Conservation (phyloP, 208 protist genomes). For the Trypanosoma cruzi region DNA sequence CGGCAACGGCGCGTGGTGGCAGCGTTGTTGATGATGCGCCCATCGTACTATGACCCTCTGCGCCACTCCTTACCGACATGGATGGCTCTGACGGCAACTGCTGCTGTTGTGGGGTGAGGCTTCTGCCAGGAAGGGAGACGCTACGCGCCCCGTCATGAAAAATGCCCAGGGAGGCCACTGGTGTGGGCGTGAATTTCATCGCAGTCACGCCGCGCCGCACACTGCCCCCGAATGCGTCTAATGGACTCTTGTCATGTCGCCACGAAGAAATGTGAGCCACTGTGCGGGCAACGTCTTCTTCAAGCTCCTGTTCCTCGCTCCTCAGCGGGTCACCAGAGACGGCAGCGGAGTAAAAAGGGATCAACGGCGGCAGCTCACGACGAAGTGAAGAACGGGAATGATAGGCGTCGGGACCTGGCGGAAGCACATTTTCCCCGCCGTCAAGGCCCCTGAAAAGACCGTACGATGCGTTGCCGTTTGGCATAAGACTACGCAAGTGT, state of each 20-base stretch:
- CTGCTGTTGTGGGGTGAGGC: neutral
- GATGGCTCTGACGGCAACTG: neutral
- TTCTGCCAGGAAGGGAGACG: neutral
- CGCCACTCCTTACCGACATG: neutral
- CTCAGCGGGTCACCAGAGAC: conserved; percentile 8
- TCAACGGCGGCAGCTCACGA: neutral
- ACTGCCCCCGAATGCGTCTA: conserved; percentile 4
- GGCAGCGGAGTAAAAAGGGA: neutral
- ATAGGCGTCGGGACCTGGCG: neutral
- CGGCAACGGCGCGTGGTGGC: neutral
- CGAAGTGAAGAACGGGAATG: neutral
- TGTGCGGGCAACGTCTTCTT: conserved; percentile 24
- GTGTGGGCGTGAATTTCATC: conserved; percentile 12
- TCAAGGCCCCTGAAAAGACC: neutral
- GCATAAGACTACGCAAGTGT: conserved; percentile 61
- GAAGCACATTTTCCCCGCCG: neutral
- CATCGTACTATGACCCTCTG: neutral
- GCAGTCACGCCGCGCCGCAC: conserved; percentile 1
- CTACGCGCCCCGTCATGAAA: neutral
- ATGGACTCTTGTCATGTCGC: conserved; percentile 3
- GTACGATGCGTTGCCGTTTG: conserved; percentile 32
- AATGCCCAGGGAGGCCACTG: conserved; percentile 13
- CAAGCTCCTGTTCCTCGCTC: conserved; percentile 27
- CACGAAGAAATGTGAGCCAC: conserved; percentile 17
- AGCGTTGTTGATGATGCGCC: conserved; percentile 3